Conservation (phyloP, 768 basidiomycete species). For the Mycena vulgaris region DNA sequence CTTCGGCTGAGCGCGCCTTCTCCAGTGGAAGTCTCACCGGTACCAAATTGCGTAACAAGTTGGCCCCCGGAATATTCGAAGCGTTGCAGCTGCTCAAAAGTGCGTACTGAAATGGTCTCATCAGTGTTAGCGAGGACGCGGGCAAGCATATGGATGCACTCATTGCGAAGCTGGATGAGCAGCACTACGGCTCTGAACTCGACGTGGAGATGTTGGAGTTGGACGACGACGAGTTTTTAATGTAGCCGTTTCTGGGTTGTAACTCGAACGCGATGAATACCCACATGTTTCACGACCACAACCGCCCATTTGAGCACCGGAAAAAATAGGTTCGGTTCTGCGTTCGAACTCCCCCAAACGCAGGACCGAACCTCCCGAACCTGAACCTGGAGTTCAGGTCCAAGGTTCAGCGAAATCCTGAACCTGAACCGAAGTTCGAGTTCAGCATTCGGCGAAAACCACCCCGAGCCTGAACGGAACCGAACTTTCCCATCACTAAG, state of each 20-base stretch:
- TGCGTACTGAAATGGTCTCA: constrained; percentile 33
- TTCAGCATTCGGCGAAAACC: not conserved
- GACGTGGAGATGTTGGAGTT: not conserved
- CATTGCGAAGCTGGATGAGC: constrained; percentile 3
- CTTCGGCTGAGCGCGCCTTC: constrained; percentile 46
- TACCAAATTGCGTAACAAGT: constrained; percentile 33
- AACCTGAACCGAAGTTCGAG: constrained; percentile 1
- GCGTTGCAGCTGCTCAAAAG: constrained; percentile 39
- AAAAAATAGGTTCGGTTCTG: not conserved
- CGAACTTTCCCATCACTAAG: no score
- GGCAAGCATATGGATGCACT: constrained; percentile 10
- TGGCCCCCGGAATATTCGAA: constrained; percentile 35
- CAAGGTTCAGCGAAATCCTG: not conserved
- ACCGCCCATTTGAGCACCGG: not conserved
- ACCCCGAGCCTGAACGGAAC: no score
- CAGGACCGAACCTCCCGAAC: not conserved
- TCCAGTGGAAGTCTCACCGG: constrained; percentile 43
- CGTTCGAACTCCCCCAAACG: not conserved
- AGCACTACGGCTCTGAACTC: not conserved
- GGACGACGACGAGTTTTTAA: not conserved
- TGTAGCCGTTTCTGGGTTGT: not conserved
- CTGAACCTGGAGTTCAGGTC: constrained; percentile 1
- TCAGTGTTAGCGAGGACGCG: constrained; percentile 2
- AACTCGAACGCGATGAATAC: not conserved
- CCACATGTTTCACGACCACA: not conserved